Base-by-base conservation (phyloP, 192 early-diverging fungal species). In the Linnemannia exigua region DNA sequence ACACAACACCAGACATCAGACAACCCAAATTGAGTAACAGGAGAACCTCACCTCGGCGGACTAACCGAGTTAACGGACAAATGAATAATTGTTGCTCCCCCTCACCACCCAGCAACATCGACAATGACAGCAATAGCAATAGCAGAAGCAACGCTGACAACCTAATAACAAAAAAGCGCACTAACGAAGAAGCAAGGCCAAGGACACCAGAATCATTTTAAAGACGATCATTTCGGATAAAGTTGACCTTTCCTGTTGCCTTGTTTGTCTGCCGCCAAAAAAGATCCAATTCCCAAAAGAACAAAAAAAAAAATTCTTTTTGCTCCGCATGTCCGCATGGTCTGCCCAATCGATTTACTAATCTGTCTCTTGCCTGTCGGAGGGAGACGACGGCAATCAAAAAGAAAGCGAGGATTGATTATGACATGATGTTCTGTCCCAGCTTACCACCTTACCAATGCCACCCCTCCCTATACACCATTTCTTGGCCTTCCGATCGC, bases 271-370 rank as follows among this genome's bases (percentile, higher is more conserved):
- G 41, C 44, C 41, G 41, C 20, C n/a, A 48, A 36, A 41, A 72
- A 66, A 20, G 41, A 1, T 20, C 17, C 31, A 17, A 70, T 70
- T 41, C 38, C 72, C 58, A 46, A 36, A 31, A 37, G 41, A 66
- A 47, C n/a, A 66, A 17, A 76, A 35, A 20, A 54, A 75, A 58
- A 54, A 37, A 76, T 25, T 12, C 22, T 48, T 25, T 79, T 12
- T 70, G 28, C 41, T 63, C 54, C 54, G 54, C 54, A 61, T 63
- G 58, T 63, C 58, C 28, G 58, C 58, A 63, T 63, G 58, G 58
- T 31, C 58, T 11, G 58, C 58, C 28, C 28, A 63, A 63, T 63
- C 58, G 58, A 63, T 63, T 63, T 80, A 35, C 25, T 31, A 46
- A 37, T 73, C 63, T 76, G 25, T 35, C 75, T 8, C 70, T 38